Conservation (phyloP, 2,329 filamentous ascomycete species). For the Eutypella sp. region DNA sequence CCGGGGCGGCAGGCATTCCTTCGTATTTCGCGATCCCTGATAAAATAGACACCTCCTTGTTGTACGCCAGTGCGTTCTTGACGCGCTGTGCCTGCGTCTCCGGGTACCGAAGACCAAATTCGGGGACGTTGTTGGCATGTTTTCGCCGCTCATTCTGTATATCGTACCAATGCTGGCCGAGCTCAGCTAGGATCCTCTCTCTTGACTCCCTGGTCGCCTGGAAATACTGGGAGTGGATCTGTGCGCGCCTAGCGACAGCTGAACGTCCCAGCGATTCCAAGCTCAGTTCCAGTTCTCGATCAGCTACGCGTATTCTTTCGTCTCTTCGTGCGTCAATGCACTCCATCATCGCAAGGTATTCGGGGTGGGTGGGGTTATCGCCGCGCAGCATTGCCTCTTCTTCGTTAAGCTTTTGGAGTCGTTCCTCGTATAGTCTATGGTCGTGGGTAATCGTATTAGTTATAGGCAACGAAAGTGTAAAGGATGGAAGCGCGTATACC, state of each 20-base stretch:
- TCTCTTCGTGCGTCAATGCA: slow-evolving; percentile 78
- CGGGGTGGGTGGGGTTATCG: slow-evolving; percentile 72
- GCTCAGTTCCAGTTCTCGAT: slow-evolving; percentile 68
- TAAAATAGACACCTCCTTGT: slow-evolving; percentile 87
- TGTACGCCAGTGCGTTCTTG: slow-evolving; percentile 83
- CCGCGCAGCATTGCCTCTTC: slow-evolving; percentile 59
- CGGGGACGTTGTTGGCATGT: slow-evolving; percentile 70
- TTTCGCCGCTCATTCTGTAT: slow-evolving; percentile 85
- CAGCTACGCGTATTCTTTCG: slow-evolving; percentile 72
- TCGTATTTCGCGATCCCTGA: slow-evolving; percentile 91
- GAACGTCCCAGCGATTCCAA: slow-evolving; percentile 67
- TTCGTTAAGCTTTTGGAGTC: slow-evolving; percentile 72
- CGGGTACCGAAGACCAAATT: slow-evolving; percentile 78
- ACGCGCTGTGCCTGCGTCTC: slow-evolving; percentile 72
- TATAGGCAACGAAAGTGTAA: neutral
- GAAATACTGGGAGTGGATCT: slow-evolving; percentile 86
- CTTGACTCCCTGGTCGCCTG: slow-evolving; percentile 80
- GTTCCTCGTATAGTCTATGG: slow-evolving; percentile 77
- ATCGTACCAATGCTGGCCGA: slow-evolving; percentile 88
- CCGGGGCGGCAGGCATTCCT: slow-evolving; percentile 92
- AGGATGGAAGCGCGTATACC: slow-evolving; percentile 43
- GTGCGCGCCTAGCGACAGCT: slow-evolving; percentile 75
- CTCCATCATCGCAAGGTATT: slow-evolving; percentile 85
- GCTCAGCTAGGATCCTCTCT: slow-evolving; percentile 71
- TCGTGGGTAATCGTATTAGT: slow-evolving; percentile 18